Conservation (phyloP, 83 land plant species). For the Diphasiastrum complanatum region DNA sequence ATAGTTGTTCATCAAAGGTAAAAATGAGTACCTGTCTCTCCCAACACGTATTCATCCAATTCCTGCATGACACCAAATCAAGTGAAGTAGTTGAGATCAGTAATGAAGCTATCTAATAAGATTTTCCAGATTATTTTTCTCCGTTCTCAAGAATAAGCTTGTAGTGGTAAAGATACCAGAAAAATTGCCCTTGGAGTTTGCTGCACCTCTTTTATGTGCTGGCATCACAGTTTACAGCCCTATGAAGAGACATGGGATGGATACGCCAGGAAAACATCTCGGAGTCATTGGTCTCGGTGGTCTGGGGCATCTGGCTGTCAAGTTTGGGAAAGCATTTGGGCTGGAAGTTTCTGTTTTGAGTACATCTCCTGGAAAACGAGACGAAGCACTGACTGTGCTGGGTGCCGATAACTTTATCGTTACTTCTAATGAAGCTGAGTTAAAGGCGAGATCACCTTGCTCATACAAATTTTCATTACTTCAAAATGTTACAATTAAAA, state of each 20-base stretch:
- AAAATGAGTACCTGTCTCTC: too few relatives aligned
- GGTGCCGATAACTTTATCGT: not conserved
- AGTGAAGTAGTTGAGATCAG: too few relatives aligned
- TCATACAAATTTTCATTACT: too few relatives aligned
- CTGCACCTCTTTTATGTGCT: not conserved
- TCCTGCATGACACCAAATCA: too few relatives aligned
- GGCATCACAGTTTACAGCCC: not conserved
- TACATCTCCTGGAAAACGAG: not conserved
- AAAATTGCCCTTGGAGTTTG: not conserved
- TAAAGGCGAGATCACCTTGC: too few relatives aligned
- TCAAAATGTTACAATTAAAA: too few relatives aligned
- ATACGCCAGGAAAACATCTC: not conserved
- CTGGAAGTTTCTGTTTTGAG: not conserved
- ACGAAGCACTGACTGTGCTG: not conserved
- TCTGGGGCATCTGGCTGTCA: not conserved
- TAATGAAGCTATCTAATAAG: not conserved
- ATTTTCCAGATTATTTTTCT: not conserved
- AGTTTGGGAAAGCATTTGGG: slow-evolving; percentile 1
- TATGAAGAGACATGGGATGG: not conserved
- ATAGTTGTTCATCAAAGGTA: not conserved
- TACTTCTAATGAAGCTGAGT: too few relatives aligned
- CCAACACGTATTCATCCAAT: too few relatives aligned
- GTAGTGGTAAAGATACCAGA: not conserved
- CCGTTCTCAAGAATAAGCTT: not conserved
- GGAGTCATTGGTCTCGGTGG: not conserved